Base-by-base conservation (phyloP, 495 filamentous ascomycete species). In the Hyaloscypha hepaticicola region DNA sequence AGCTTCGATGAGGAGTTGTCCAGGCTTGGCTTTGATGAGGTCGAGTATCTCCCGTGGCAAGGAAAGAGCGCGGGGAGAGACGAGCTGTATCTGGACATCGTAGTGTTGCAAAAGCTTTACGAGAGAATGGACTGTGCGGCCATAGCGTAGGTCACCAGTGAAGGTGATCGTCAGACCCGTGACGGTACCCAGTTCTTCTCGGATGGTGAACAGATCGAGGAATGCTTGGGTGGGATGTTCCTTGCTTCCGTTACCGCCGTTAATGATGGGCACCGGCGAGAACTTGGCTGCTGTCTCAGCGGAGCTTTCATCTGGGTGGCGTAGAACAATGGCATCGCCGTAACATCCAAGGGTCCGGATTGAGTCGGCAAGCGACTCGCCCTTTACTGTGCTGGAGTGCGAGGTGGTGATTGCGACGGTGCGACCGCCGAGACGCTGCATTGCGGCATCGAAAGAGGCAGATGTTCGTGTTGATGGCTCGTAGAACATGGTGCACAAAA, bases 141-240 rank as follows among this genome's bases (percentile, higher is more conserved):
- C 95, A 76, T 96, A 95, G 67, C 87, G 86, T 49, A 99, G 85
- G 71, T 99, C 95, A 70, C 95, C 95, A 57, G 88, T 85, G 75
- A 99, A 99, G 58, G 95, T 99, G 74, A 99, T 94, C 55, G 91
- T 96, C 66, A 98, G 80, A 48, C 92, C 93, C 69, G 90, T 91
- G 58, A 98, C 94, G 5, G 92, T 96, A 61, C 95, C 95, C 22
- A 98, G 83, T 77, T 99, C 95, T 77, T 99, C 93, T 60, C 96
- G 88, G 75, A 99, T 97, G 41, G 95, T 99, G 82, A 96, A 98
- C 67, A 99, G 86, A 72, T 99, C 95, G n/a, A 97, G 83, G 86
- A 99, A 93, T 5, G 95, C 95, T 77, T 99, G 95, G 0, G 96
- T 98, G 3, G 95, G 95, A 76, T 99, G 95, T 79, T 99, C 95